Base-by-base conservation (phyloP, 2,329 filamentous ascomycete genomes). In the Xylaria hypoxylon region DNA sequence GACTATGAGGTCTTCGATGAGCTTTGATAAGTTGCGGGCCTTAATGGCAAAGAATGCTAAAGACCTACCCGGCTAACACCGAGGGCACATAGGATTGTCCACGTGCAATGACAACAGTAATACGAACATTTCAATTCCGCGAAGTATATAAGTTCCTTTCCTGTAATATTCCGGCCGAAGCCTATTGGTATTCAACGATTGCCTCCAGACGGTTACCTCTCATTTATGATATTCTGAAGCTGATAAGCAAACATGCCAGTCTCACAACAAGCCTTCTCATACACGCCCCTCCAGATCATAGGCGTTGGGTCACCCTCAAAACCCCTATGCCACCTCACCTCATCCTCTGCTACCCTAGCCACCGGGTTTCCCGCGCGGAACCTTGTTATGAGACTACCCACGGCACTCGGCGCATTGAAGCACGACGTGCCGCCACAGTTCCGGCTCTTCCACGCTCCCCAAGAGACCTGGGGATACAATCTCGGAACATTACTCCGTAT, bases 381-480 rank as follows among this genome's bases (percentile, higher is more conserved):
- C 1, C 5, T 8, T 35, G 42, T 28, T 42, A n/a, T n/a, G 5
- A 69, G 2, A 28, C n/a, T 35, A 15, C 28, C 19, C 5, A 26
- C 1, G 13, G 4, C 3, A 5, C 42, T 24, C 13, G 44, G 24
- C 11, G 10, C 35, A 22, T 62, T 60, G 50, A 65, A 75, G 59
- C 73, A 74, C 26, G 66, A 67, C 22, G 73, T 73, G 10, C 48
- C 65, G 28, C 71, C 71, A 52, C 72, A 75, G 56, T 74, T 74
- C 13, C 69, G 55, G 1, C 10, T 1, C 63, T 73, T 74, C 73
- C 73, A 74, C 38, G n/a, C 33, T 2, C 59, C 38, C 70, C 70
- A 75, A 13, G 58, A 70, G 2, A 5, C 15, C 3, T 67, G 52
- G 15, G 51, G 38, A 31, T 61, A 40, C 28, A 22, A 2, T 3